Conservation (phyloP, 1,139 yeast species). For the Yamadazyma aaseri region DNA sequence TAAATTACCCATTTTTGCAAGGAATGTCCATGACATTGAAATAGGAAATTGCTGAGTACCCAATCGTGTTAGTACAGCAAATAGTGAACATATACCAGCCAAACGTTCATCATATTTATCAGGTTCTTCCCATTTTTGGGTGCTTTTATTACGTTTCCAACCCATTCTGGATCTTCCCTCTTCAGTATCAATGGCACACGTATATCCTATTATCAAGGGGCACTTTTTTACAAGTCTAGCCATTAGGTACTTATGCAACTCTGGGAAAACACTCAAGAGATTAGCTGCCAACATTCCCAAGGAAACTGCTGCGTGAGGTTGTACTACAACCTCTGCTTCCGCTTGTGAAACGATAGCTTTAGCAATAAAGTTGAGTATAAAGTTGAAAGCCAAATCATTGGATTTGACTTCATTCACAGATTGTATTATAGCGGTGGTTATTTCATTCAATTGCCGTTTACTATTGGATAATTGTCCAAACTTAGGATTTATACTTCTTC, state of each 20-base stretch:
- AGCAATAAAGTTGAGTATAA: conserved; percentile 79
- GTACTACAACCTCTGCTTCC: conserved; percentile 84
- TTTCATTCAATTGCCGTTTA: conserved; percentile 50
- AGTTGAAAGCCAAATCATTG: conserved; percentile 52
- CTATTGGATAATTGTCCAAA: conserved; percentile 90
- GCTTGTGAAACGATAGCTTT: conserved; percentile 89
- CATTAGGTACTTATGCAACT: conserved; percentile 61
- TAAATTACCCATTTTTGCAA: conserved; percentile 69
- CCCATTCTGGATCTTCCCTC: conserved; percentile 87
- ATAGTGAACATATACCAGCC: conserved; percentile 80
- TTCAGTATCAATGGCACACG: conserved; percentile 73
- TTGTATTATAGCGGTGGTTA: conserved; percentile 50
- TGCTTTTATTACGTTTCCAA: conserved; percentile 60
- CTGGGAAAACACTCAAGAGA: conserved; percentile 58
- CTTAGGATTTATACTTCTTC: conserved; percentile 79
- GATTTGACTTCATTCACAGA: conserved; percentile 47
- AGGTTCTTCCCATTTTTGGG: conserved; percentile 75
- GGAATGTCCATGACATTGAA: conserved; percentile 68
- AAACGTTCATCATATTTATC: conserved; percentile 78
- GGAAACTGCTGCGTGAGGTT: conserved; percentile 77
- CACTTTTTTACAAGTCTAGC: conserved; percentile 91
- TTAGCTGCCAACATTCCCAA: conserved; percentile 64
- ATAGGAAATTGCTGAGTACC: conserved; percentile 22
- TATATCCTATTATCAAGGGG: conserved; percentile 81
- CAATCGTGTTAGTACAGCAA: conserved; percentile 66